phyloP scores from a whole-genome alignment of 75 land plant genomes.

The Pinus albicaulis region DNA sequence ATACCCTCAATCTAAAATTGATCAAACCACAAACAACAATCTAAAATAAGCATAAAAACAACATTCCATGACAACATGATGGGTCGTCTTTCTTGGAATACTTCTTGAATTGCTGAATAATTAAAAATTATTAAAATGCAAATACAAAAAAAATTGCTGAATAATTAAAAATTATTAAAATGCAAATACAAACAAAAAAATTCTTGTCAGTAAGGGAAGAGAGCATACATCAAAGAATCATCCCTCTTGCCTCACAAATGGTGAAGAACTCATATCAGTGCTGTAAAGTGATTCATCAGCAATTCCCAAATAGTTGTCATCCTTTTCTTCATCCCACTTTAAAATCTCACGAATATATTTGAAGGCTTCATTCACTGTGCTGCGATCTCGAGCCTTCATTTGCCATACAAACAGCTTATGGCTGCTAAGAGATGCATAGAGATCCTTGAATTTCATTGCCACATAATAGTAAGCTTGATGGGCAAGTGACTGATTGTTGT shows the following conservation, averaged over 20 bases:
- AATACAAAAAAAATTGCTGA: too few relatives aligned
- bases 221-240: not conserved
- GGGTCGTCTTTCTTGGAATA: too few relatives aligned
- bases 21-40: too few relatives aligned
- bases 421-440: conserved; percentile 57
- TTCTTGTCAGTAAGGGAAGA: too few relatives aligned
- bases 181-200: too few relatives aligned
- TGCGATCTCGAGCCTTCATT: conserved; percentile 72
- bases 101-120: too few relatives aligned
- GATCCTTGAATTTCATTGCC: conserved; percentile 76
- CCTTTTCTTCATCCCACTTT: conserved; percentile 92
- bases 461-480: conserved; percentile 47
- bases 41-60: too few relatives aligned
- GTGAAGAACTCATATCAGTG: conserved; percentile 91
- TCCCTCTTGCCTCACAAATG: conserved; percentile 36
- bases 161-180: too few relatives aligned
- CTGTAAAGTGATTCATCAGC: conserved; percentile 83
- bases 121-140: too few relatives aligned
- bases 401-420: conserved; percentile 88
- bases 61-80: too few relatives aligned
- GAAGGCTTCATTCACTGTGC: conserved; percentile 71
- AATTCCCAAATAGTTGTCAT: conserved; percentile 40
- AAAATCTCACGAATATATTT: conserved; percentile 88
- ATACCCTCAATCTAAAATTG: too few relatives aligned
- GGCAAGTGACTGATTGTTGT: conserved; percentile 24